Percentiles rank a stretch among this genome's conserved stretches.
phyloP scores from a whole-genome alignment of 2,329 filamentous ascomycete genomes.

The Cladosporium sp. region DNA sequence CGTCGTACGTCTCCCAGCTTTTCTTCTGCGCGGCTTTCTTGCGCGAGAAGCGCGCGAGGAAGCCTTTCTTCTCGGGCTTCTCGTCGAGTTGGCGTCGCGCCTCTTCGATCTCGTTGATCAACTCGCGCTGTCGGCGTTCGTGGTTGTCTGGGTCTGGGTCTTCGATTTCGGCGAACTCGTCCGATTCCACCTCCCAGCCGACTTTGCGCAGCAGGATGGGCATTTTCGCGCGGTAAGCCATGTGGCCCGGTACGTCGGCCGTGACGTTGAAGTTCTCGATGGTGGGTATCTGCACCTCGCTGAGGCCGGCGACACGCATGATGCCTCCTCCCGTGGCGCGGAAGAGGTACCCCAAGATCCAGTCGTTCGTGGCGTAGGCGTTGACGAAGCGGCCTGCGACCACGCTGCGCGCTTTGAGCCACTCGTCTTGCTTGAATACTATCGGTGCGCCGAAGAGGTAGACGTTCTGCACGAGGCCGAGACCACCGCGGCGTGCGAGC shows the following conservation, averaged over 20 bases:
- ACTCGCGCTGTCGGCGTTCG: slow-evolving; percentile 76
- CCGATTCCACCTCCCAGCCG: slow-evolving; percentile 85
- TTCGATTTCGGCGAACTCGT: slow-evolving; percentile 95
- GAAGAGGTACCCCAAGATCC: slow-evolving; percentile 94
- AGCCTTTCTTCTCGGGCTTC: slow-evolving; percentile 64
- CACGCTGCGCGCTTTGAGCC: slow-evolving; percentile 72
- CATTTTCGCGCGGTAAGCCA: slow-evolving; percentile 95
- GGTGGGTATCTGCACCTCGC: slow-evolving; percentile 71
- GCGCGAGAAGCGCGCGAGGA: slow-evolving; percentile 73
- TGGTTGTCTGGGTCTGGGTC: slow-evolving; percentile 96
- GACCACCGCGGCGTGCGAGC: slow-evolving; percentile 75
- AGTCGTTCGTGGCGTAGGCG: slow-evolving; percentile 90
- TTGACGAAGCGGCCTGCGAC: slow-evolving; percentile 93
- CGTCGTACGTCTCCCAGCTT: slow-evolving; percentile 94
- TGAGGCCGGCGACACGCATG: slow-evolving; percentile 79
- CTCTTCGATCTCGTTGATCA: slow-evolving; percentile 96
- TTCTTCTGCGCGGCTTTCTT: slow-evolving; percentile 75
- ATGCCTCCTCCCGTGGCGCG: slow-evolving; percentile 90
- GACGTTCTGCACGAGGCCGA: slow-evolving; percentile 88
- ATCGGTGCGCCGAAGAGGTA: slow-evolving; percentile 92
- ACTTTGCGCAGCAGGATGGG: slow-evolving; percentile 80
- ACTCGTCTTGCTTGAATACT: slow-evolving; percentile 89
- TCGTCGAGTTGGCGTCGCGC: slow-evolving; percentile 81
- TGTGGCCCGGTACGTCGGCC: slow-evolving; percentile 81
- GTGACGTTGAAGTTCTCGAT: slow-evolving; percentile 90